phyloP scores from a whole-genome alignment of 108 stramenopile species.

The Discostella stelligeroides region DNA sequence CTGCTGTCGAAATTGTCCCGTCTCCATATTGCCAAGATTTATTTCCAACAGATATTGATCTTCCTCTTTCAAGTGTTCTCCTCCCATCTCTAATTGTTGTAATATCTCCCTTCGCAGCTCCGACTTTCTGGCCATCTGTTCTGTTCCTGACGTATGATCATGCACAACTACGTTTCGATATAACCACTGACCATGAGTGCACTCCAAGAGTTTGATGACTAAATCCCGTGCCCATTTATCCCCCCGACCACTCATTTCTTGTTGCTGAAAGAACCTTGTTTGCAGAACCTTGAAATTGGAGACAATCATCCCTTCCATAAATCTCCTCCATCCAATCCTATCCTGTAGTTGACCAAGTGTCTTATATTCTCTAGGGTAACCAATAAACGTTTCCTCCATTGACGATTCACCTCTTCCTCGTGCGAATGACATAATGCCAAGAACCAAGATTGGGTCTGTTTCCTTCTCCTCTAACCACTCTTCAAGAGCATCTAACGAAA shows the following conservation, averaged over 20 bases:
- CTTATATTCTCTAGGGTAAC: not conserved
- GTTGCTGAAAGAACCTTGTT: not conserved
- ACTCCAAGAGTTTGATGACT: not conserved
- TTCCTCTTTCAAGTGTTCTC: not conserved
- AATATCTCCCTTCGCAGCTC: not conserved
- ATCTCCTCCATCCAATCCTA: too few relatives aligned
- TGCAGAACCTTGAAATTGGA: not conserved
- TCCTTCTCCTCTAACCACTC: not conserved
- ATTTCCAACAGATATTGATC: not conserved
- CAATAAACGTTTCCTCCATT: not conserved
- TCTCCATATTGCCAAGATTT: not conserved
- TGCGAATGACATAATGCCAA: not conserved
- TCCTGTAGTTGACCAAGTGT: not conserved
- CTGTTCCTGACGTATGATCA: not conserved
- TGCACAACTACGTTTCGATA: not conserved
- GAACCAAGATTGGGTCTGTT: not conserved
- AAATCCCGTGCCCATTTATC: not conserved
- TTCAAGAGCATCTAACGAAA: not conserved
- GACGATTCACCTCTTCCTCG: not conserved
- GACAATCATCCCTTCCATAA: too few relatives aligned
- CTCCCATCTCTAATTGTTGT: not conserved
- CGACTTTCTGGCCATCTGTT: not conserved
- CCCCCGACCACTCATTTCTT: not conserved
- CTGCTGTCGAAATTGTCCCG: not conserved
- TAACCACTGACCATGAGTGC: too few relatives aligned